phyloP scores from a whole-genome alignment of 2,329 filamentous ascomycete genomes.

The Beauveria caledonica region DNA sequence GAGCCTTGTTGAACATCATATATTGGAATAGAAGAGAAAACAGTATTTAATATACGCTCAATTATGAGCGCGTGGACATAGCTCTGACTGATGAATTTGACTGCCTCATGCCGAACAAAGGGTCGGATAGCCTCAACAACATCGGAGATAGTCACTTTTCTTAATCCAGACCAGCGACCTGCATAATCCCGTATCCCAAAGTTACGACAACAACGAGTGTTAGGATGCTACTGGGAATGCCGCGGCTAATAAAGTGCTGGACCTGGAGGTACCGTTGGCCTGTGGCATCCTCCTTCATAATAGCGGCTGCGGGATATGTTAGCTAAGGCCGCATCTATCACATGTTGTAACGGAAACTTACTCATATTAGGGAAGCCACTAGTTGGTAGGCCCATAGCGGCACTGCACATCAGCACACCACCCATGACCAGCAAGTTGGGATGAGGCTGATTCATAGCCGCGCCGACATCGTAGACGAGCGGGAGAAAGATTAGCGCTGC shows the following conservation, averaged over 20 bases:
- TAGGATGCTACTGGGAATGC: slow-evolving; percentile 77
- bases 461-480: slow-evolving; percentile 78
- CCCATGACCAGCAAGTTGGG: slow-evolving; percentile 95
- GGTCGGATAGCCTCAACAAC: too few relatives aligned
- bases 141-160: neutral
- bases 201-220: slow-evolving; percentile 77
- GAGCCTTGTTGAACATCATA: too few relatives aligned
- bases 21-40: too few relatives aligned
- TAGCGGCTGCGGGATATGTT: slow-evolving; percentile 57
- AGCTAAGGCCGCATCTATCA: slow-evolving; percentile 12
- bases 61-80: too few relatives aligned
- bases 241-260: slow-evolving; percentile 89
- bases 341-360: slow-evolving; percentile 44
- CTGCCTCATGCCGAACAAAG: too few relatives aligned
- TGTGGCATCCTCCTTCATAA: slow-evolving; percentile 97
- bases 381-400: slow-evolving; percentile 91
- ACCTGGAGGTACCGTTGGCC: slow-evolving; percentile 88
- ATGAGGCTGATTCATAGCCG: slow-evolving; percentile 78
- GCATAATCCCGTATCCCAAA: slow-evolving; percentile 86
- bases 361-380: slow-evolving; percentile 99
- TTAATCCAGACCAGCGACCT: slow-evolving; percentile 54
- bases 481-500: slow-evolving; percentile 92
- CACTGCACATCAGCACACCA: slow-evolving; percentile 89
- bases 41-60: too few relatives aligned
- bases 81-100: too few relatives aligned